Evolutionary conservation across 2,329 filamentous ascomycete species (phyloP).

Genomic region (Cladorrhinum sp.): DNA sequence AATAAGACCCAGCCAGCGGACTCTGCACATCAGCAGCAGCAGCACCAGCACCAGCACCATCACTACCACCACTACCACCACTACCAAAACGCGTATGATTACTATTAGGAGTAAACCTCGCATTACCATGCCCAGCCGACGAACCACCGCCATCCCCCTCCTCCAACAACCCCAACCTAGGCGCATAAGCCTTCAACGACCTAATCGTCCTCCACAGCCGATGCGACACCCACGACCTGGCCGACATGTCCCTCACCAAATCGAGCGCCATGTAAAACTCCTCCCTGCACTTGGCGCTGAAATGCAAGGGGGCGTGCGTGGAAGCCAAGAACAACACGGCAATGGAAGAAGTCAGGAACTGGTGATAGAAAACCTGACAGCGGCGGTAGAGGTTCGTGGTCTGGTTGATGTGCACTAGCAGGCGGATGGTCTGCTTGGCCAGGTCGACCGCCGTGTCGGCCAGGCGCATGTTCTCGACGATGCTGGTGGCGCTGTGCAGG

Average conservation of each 20-base stretch:
- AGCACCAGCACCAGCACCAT: too few species aligned
- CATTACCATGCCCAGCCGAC: too few species aligned
- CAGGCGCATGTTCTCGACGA: slow-evolving; percentile 69
- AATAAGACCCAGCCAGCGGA: neutral
- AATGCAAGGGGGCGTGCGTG: slow-evolving; percentile 69
- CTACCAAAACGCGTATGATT: neutral
- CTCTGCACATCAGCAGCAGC: neutral
- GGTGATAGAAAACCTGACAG: slow-evolving; percentile 75
- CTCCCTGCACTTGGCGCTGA: slow-evolving; percentile 64
- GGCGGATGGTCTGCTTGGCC: slow-evolving; percentile 72
- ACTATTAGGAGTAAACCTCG: neutral
- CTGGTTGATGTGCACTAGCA: slow-evolving; percentile 67
- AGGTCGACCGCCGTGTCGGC: slow-evolving; percentile 73
- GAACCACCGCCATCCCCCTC: too few species aligned
- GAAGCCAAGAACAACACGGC: slow-evolving; percentile 74
- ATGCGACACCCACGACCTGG: slow-evolving; percentile 68
- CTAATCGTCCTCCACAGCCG: slow-evolving; percentile 70
- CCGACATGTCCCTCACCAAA: slow-evolving; percentile 68
- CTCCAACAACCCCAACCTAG: slow-evolving; percentile 61
- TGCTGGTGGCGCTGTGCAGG: slow-evolving; percentile 78
- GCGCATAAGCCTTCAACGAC: slow-evolving; percentile 68
- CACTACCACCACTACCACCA: neutral
- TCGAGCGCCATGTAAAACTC: slow-evolving; percentile 79
- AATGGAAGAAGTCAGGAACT: slow-evolving; percentile 72
- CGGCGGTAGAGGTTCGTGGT: slow-evolving; percentile 68